Evolutionary conservation across 1,139 yeast genomes (phyloP).

Genomic region (Pichia sp.): DNA sequence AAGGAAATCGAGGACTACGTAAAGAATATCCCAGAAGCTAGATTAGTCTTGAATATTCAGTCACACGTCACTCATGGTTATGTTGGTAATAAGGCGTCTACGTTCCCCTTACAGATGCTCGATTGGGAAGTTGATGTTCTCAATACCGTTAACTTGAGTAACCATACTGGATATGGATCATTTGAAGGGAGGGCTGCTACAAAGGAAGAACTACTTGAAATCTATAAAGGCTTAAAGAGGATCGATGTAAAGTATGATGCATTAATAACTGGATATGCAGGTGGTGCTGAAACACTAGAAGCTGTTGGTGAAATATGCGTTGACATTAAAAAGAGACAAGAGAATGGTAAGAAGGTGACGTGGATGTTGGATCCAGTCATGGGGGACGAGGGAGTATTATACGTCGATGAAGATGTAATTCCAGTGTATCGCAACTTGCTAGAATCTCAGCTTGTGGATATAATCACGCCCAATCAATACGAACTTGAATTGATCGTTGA

Average conservation of each 20-base stretch:
- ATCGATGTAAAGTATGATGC: slow-evolving; percentile 48
- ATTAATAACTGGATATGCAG: slow-evolving; percentile 66
- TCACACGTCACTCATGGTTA: slow-evolving; percentile 86
- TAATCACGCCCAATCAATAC: slow-evolving; percentile 87
- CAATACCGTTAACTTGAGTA: slow-evolving; percentile 74
- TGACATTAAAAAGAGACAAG: slow-evolving; percentile 19
- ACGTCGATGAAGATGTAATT: slow-evolving; percentile 67
- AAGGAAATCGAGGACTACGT: neutral
- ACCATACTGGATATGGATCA: slow-evolving; percentile 75
- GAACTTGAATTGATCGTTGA: slow-evolving; percentile 74
- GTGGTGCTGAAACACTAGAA: slow-evolving; percentile 46
- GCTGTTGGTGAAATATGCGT: slow-evolving; percentile 39
- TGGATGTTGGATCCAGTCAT: slow-evolving; percentile 89
- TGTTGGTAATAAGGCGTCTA: slow-evolving; percentile 75
- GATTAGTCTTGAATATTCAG: slow-evolving; percentile 48
- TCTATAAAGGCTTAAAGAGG: slow-evolving; percentile 40
- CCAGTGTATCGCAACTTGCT: slow-evolving; percentile 57
- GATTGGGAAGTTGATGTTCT: slow-evolving; percentile 86
- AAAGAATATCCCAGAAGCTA: slow-evolving; percentile 7
- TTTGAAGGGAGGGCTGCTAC: slow-evolving; percentile 39
- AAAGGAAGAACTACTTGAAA: slow-evolving; percentile 34
- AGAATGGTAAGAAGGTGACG: slow-evolving; percentile 16
- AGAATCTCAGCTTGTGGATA: slow-evolving; percentile 43
- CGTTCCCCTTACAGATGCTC: slow-evolving; percentile 66
- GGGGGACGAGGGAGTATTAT: slow-evolving; percentile 84